Conservation (phyloP, 78 protist species). For the Emiliania huxleyi region DNA sequence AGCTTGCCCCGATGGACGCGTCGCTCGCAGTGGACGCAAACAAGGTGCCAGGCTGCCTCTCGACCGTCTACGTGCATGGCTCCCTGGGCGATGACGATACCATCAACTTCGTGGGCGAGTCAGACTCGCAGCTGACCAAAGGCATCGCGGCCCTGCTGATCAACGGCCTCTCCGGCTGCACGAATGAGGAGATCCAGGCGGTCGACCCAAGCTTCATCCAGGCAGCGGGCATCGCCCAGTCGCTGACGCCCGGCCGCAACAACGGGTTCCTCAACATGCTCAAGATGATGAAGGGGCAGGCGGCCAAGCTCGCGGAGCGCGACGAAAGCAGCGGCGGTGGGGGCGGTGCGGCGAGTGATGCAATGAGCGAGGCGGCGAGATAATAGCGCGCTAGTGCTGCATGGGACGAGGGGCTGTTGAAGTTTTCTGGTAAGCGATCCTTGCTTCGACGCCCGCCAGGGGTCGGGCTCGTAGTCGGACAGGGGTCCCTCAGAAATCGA, state of each 20-base stretch:
- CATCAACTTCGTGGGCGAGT: background rate
- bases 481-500: too few relatives aligned
- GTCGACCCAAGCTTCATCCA: background rate
- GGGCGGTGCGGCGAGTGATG: too few relatives aligned
- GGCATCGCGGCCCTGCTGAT: background rate
- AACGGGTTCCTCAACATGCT: constrained; percentile 24
- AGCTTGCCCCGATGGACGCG: background rate
- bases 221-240: background rate
- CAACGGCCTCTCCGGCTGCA: background rate
- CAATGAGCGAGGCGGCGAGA: too few relatives aligned
- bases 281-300: background rate
- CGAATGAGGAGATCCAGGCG: background rate
- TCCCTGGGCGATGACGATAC: too few relatives aligned
- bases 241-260: constrained; percentile 21
- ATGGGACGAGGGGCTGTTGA: too few relatives aligned
- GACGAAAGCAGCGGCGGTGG: too few relatives aligned
- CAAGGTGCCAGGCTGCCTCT: constrained; percentile 25
- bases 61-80: background rate
- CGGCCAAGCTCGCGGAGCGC: background rate
- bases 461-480: too few relatives aligned
- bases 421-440: too few relatives aligned
- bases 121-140: constrained; percentile 14
- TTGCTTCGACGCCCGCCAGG: too few relatives aligned
- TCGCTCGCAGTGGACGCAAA: background rate
- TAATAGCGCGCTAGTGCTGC: too few relatives aligned